A percentile compares a stretch with the other conserved stretches of the same genome.
These are phyloP conservation scores for Seiridium unicorne DNA, from an alignment of 2,329 filamentous ascomycete species.

Conservation along the genomic window DNA sequence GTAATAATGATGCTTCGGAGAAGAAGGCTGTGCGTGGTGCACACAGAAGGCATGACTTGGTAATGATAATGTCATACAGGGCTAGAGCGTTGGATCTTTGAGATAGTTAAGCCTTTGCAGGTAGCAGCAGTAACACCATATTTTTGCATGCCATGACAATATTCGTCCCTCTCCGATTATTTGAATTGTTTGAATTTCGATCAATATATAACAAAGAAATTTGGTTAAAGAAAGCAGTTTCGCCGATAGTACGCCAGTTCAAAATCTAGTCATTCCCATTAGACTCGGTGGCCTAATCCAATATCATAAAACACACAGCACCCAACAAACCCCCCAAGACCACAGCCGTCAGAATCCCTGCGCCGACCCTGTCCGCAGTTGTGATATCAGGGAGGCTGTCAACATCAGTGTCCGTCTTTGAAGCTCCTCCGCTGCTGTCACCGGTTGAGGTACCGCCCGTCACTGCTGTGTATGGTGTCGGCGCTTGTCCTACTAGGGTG, in stretches of 20 bases:
- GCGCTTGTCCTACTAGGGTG: slow-evolving; percentile 27
- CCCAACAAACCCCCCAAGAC: slow-evolving; percentile 18
- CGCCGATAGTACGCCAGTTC: not conserved
- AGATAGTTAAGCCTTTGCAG: too few species aligned
- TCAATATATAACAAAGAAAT: not conserved
- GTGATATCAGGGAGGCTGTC: slow-evolving; percentile 26
- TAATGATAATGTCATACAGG: too few species aligned
- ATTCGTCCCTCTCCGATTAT: too few species aligned
- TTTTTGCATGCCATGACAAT: too few species aligned
- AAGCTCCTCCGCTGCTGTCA: slow-evolving; percentile 42
- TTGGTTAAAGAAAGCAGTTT: not conserved
- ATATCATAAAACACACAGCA: not conserved
- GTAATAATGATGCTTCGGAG: too few species aligned
- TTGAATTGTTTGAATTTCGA: too few species aligned
- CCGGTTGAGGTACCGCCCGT: slow-evolving; percentile 35
- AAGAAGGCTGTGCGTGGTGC: too few species aligned
- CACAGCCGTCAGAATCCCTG: slow-evolving; percentile 36
- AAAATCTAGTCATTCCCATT: not conserved
- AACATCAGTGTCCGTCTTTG: slow-evolving; percentile 25
- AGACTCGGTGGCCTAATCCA: not conserved
- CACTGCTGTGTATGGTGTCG: not conserved
- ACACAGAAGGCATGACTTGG: too few species aligned
- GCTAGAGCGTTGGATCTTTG: too few species aligned
- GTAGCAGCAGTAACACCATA: too few species aligned
- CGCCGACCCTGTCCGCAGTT: slow-evolving; percentile 37